Evolutionary conservation across 2,329 filamentous ascomycete species (phyloP).

Genomic region (Calonectria hawksworthii): DNA sequence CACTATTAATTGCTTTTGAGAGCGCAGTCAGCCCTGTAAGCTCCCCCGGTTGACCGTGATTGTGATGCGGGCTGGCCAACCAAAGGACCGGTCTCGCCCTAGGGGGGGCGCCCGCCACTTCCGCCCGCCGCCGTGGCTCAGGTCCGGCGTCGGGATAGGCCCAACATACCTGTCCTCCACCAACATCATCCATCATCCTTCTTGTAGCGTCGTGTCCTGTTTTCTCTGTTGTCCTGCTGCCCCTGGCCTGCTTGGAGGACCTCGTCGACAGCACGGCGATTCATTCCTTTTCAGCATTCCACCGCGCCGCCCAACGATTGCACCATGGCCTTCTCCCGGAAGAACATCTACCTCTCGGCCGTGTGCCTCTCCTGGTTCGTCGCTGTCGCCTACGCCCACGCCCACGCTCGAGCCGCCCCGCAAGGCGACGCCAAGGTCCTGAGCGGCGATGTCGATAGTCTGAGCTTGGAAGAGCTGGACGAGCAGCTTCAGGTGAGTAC

Average conservation of each 20-base stretch:
- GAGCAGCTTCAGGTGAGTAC: conserved; percentile 75
- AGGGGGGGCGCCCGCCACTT: background rate
- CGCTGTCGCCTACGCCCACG: conserved; percentile 44
- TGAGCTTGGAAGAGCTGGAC: conserved; percentile 78
- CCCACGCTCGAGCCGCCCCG: conserved; percentile 17
- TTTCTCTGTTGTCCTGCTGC: background rate
- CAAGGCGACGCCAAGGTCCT: conserved; percentile 33
- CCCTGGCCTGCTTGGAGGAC: background rate
- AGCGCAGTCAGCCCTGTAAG: conserved; percentile 4
- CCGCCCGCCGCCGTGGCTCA: conserved; percentile 7
- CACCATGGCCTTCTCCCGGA: conserved; percentile 41
- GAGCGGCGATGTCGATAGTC: conserved; percentile 42
- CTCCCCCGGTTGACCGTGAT: background rate
- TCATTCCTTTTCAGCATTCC: background rate
- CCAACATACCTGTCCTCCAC: conserved; percentile 16
- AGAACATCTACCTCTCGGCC: conserved; percentile 41
- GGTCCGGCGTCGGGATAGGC: conserved; percentile 14
- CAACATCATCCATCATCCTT: conserved; percentile 9
- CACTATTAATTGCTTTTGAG: background rate
- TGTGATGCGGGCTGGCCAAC: background rate
- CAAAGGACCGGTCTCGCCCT: background rate
- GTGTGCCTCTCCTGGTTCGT: conserved; percentile 48
- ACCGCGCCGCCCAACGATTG: conserved; percentile 6
- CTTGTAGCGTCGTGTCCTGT: background rate
- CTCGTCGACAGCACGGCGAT: background rate